Conservation (phyloP, 2,329 filamentous ascomycete species). For the Chalaropsis ovoidea region DNA sequence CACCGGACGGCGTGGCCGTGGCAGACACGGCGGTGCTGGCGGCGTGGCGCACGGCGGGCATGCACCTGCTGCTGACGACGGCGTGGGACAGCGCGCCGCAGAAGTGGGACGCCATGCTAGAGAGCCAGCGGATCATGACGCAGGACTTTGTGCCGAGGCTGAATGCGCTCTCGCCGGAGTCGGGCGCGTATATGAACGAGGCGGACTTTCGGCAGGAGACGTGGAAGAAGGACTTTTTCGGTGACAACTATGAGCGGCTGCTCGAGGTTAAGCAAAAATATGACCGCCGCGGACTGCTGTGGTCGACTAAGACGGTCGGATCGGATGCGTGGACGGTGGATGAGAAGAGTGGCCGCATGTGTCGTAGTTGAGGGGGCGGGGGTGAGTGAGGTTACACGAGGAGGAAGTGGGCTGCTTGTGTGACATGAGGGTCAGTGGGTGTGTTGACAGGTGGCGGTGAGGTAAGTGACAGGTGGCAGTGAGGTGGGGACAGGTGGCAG, state of each 20-base stretch:
- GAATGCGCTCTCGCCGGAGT: slow-evolving; percentile 35
- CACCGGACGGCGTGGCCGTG: slow-evolving; percentile 28
- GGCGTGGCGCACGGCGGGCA: slow-evolving; percentile 26
- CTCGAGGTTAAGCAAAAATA: slow-evolving; percentile 41
- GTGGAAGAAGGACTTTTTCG: slow-evolving; percentile 40
- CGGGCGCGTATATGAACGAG: slow-evolving; percentile 44
- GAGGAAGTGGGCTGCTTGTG: background rate
- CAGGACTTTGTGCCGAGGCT: slow-evolving; percentile 31
- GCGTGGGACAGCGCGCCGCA: slow-evolving; percentile 19
- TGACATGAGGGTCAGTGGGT: background rate
- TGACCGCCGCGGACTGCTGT: slow-evolving; percentile 40
- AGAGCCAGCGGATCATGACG: slow-evolving; percentile 27
- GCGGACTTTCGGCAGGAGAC: slow-evolving; percentile 38
- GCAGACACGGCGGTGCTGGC: slow-evolving; percentile 27
- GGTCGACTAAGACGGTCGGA: slow-evolving; percentile 41
- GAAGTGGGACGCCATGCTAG: slow-evolving; percentile 21
- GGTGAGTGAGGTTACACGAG: background rate
- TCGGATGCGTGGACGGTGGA: slow-evolving; percentile 41
- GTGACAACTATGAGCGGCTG: slow-evolving; percentile 37
- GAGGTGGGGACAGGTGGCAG: too few relatives aligned
- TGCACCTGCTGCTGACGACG: slow-evolving; percentile 20
- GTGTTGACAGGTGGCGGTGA: too few relatives aligned
- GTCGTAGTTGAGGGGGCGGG: slow-evolving; percentile 27
- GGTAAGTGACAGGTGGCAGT: too few relatives aligned
- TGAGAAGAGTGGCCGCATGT: slow-evolving; percentile 35